Evolutionary conservation across 306 rosid species (phyloP), one percentile per base, ranked within the genome.

Genomic region (Corylus avellana): DNA sequence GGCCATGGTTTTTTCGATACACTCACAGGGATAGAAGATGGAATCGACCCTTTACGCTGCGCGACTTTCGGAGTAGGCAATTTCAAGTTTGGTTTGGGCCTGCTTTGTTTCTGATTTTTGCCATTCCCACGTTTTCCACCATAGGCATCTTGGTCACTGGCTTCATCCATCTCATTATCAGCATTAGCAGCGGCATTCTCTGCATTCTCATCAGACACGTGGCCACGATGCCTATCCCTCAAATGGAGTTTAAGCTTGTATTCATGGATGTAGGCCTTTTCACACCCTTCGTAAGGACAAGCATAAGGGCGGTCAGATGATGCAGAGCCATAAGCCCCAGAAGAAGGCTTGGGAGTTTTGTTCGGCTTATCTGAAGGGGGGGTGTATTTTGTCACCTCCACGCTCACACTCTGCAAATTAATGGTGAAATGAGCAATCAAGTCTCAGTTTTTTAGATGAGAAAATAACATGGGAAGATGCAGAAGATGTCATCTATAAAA

Each of bases 201-300:
- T 0, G 85, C 90, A 81, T 84, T 89, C 83, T 91, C 97, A 70
- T 95, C 98, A 37, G 79, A 85, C 75, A 86, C 75, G 75, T 90
- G 97, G 22, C 91, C 98, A 5, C 97, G 99, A 82, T 95, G 99
- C 84, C 90, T 97, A 85, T 94, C 90, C 86, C 92, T 91, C 55
- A 92, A 84, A 89, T 94, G 98, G 75, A 91, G 95, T 72, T 87
- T 94, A 74, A 94, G 98, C 88, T 94, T 94, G 92, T 94, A 91
- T 84, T 91, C 97, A 51, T 94, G 98, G 79, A 94, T 91, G 85
- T 91, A 94, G 10, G 97, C 97, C 75, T 94, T 94, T 72, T 90
- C 97, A 61, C 98, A 92, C 73, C 97, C 99, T 68, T 91, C 98
- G 37, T 95, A 95, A 22, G 98, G 97, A 76, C 99, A 95, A 22